Evolutionary conservation across 768 basidiomycete genomes (phyloP), one percentile per base, ranked within the genome.

Genomic region (Lyophyllum decastes): DNA sequence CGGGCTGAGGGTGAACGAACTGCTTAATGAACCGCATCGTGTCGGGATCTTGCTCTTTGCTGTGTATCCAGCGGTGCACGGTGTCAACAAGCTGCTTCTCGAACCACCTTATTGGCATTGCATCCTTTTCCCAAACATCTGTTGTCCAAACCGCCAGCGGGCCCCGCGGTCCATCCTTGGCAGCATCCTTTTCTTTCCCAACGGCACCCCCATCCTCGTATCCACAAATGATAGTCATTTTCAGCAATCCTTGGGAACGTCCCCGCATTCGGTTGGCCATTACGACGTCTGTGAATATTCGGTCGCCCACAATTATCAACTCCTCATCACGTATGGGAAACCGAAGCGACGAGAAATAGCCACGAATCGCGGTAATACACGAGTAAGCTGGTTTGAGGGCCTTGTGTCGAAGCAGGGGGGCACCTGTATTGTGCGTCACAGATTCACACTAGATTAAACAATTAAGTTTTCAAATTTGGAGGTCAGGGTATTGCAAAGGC

Each of bases 231-330:
- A 61, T 60, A 25, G 45, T 55, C 55, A 58, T 60, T 27, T 49
- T 58, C 21, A 63, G 21, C 3, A 62, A 24, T 34, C 52, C 27
- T 27, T 52, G 56, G 25, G 52, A 24, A 25, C 17, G 49, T 24
- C 56, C 67, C 25, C 70, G 71, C 77, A 95, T 86, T 34, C 93
- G 85, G 64, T 91, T 89, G 9, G 93, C 89, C 71, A 98, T 78
- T 52, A 98, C 82, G 17, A 95, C 74, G 69, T 99, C 96, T 0
- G 96, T 99, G 65, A 97, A 90, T 51, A 98, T 73, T 11, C 96
- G 83, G 75, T 99, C 96, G 0, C 96, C 96, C 12, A 99, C 87
- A 38, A 98, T 73, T 55, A 98, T 74, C 43, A 97, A 76, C 57
- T 89, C 83, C 24, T 86, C 75, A 61, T 86, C 82, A 26, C 75